Percentiles rank a stretch among this genome's conserved stretches.
Evolutionary conservation across 2,329 filamentous ascomycete species (phyloP).

Genomic region (Colletotrichum liriopes): DNA sequence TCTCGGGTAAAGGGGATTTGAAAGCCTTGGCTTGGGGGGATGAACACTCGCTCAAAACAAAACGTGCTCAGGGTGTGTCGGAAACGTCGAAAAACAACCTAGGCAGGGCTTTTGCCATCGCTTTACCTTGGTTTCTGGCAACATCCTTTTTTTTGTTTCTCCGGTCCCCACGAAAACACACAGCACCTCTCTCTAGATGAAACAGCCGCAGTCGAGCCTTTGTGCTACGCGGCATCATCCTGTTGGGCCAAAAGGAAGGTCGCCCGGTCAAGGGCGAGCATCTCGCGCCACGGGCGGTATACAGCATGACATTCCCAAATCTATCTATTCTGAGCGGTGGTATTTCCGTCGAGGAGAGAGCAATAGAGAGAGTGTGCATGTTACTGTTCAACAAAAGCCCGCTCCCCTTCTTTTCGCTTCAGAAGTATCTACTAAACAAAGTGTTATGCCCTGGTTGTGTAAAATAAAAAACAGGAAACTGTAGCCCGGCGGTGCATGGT

Average conservation of each 20-base stretch:
- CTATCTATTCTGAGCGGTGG: constrained; percentile 35
- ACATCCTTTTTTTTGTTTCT: neutral
- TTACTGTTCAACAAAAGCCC: neutral
- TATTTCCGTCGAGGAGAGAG: constrained; percentile 18
- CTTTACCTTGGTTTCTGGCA: neutral
- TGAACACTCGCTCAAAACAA: too few relatives aligned
- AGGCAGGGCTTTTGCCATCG: neutral
- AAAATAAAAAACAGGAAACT: constrained; percentile 12
- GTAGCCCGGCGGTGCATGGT: neutral
- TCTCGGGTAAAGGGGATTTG: too few relatives aligned
- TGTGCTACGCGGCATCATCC: too few relatives aligned
- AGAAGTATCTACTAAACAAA: constrained; percentile 27
- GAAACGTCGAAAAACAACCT: neutral
- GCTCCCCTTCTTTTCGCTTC: neutral
- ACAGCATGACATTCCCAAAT: constrained; percentile 17
- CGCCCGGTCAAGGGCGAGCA: too few relatives aligned
- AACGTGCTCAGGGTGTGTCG: neutral
- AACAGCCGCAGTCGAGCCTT: constrained; percentile 9
- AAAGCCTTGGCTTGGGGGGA: neutral
- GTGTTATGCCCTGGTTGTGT: constrained; percentile 22
- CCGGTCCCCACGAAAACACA: constrained; percentile 1
- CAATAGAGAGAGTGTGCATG: constrained; percentile 1
- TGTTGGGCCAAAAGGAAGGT: neutral
- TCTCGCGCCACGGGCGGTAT: neutral
- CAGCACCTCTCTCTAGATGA: constrained; percentile 15